A percentile compares a stretch with the other conserved stretches of the same genome.
Evolutionary conservation across 1,139 yeast genomes (phyloP).

Genomic region (Suhomyces anneliseae): DNA sequence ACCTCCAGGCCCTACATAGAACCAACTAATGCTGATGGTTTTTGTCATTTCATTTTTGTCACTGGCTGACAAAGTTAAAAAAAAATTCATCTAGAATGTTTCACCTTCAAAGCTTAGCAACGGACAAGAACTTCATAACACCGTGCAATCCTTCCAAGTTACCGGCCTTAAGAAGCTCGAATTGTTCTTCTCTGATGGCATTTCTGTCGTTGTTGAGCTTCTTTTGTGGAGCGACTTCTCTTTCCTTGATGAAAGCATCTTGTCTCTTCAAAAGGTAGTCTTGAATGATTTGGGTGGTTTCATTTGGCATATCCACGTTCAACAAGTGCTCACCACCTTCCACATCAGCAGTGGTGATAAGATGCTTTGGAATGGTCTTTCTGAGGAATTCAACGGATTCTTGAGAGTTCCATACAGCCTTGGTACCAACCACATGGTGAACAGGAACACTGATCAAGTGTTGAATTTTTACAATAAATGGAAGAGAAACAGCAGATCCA

Average conservation of each 20-base stretch:
- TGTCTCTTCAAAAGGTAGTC: slow-evolving; percentile 13
- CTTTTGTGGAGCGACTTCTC: slow-evolving; percentile 25
- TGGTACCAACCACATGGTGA: slow-evolving; percentile 49
- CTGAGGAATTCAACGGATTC: slow-evolving; percentile 34
- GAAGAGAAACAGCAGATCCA: slow-evolving; percentile 36
- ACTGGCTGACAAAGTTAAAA: too few relatives aligned
- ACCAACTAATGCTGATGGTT: too few relatives aligned
- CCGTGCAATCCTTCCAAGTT: slow-evolving; percentile 6
- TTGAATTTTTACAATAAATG: slow-evolving; percentile 33
- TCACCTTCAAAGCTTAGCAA: not conserved
- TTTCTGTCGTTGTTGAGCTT: slow-evolving; percentile 20
- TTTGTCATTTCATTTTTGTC: too few relatives aligned
- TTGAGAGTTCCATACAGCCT: slow-evolving; percentile 56
- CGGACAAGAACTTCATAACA: not conserved
- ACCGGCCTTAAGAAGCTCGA: slow-evolving; percentile 5
- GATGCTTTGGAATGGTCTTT: slow-evolving; percentile 28
- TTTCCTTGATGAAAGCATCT: slow-evolving; percentile 9
- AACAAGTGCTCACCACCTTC: slow-evolving; percentile 54
- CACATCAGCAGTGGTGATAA: slow-evolving; percentile 36
- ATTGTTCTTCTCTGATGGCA: slow-evolving; percentile 20
- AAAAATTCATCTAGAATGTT: too few relatives aligned
- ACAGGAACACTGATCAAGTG: slow-evolving; percentile 44
- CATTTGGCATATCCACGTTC: slow-evolving; percentile 56
- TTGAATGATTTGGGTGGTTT: slow-evolving; percentile 26
- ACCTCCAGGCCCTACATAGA: too few relatives aligned